Evolutionary conservation across 2,329 filamentous ascomycete species (phyloP).

Genomic region (Kalmusia sp.): DNA sequence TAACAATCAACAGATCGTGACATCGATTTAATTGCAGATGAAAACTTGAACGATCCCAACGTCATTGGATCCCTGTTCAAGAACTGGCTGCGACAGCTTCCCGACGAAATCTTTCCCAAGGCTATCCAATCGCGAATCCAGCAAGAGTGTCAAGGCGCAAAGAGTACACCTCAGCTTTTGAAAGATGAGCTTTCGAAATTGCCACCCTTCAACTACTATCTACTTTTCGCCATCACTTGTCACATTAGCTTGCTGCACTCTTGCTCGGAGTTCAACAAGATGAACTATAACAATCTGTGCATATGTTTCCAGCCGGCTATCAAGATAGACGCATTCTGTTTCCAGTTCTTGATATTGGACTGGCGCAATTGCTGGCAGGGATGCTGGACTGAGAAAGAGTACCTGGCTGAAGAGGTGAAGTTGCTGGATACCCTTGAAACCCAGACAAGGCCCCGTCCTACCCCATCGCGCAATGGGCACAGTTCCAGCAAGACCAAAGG

Average conservation of each 20-base stretch:
- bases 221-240: conserved; percentile 96
- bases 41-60: conserved; percentile 93
- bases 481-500: conserved; percentile 32
- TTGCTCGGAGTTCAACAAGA: conserved; percentile 95
- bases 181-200: conserved; percentile 91
- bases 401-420: conserved; percentile 47
- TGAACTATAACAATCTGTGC: conserved; percentile 94
- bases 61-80: conserved; percentile 97
- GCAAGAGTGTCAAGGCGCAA: conserved; percentile 78
- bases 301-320: conserved; percentile 98
- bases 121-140: conserved; percentile 80
- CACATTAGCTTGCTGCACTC: conserved; percentile 90
- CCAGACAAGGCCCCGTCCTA: conserved; percentile 22
- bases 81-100: conserved; percentile 92
- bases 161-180: conserved; percentile 81
- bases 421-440: conserved; percentile 32
- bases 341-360: conserved; percentile 92
- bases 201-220: conserved; percentile 97
- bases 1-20: conserved; percentile 69
- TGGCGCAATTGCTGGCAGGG: conserved; percentile 98
- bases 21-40: conserved; percentile 86
- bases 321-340: conserved; percentile 94
- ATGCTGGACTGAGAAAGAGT: conserved; percentile 87
- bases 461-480: conserved; percentile 35
- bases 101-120: conserved; percentile 91